Base-by-base conservation (phyloP, 495 filamentous ascomycete genomes). In the Penicillium manginii region DNA sequence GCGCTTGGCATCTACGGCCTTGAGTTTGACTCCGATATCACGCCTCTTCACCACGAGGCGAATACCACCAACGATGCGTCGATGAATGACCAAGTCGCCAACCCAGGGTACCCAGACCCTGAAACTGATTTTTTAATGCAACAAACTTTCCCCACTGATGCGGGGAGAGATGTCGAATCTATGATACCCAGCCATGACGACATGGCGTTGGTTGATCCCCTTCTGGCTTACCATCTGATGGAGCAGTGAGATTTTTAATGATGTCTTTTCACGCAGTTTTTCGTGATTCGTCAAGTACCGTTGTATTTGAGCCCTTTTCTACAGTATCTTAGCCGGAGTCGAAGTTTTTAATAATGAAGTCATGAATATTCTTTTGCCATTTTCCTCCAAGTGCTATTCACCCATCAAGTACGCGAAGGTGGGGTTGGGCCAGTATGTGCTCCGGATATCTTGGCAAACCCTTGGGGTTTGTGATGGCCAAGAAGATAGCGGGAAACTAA, bases 1-100 rank as follows among this genome's bases (percentile, higher is more conserved):
- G 45, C 73, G 9, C 64, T 78, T 29, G 76, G 76, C 4, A 77
- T 80, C 10, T 78, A 78, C 52, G 77, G 77, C n/a, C 69, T 78
- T 23, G 76, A 75, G 40, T 69, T 76, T 48, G 76, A 78, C 55
- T 65, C 48, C 66, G 17, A 59, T 15, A 52, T 62, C 14, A 56
- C 49, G 50, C 22, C 62, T 10, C 57, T 59, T 9, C 32, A 46
- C n/a, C 69, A 66, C 26, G 56, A 69, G 15, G 51, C 58, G 1
- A 71, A 67, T 32, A 21, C 32, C 23, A 39, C 52, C 12, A 47
- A 56, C 8, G 17, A 19, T 12, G 57, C 55, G n/a, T 31, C 32
- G 15, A 22, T 58, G 6, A 56, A 58, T 2, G 51, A 39, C 10
- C 49, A 40, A 14, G 26, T 48, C 6, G 29, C 45, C 18, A 50